These are phyloP conservation scores for Tylopilus vinaceipallidus DNA, from an alignment of 768 basidiomycete species.

Conservation along the genomic window DNA sequence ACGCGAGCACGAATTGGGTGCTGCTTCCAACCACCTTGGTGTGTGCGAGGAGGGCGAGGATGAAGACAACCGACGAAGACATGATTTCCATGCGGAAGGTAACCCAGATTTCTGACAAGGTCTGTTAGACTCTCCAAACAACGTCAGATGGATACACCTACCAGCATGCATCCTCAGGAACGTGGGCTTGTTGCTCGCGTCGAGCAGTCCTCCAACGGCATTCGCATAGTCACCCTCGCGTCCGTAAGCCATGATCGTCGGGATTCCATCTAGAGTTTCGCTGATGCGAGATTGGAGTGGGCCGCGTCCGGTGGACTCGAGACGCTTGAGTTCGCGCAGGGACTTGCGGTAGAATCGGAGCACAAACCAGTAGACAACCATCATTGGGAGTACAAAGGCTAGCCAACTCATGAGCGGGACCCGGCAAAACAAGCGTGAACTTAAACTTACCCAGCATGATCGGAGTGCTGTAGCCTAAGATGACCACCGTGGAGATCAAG, in stretches of 20 bases:
- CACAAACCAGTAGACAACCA: conserved; percentile 39
- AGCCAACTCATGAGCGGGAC: conserved; percentile 17
- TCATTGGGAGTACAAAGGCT: conserved; percentile 25
- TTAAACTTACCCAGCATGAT: conserved; percentile 37
- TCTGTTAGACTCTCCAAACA: not conserved
- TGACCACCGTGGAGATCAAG: conserved; percentile 22
- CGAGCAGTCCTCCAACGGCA: conserved; percentile 20
- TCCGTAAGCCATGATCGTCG: conserved; percentile 48
- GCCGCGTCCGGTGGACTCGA: conserved; percentile 45
- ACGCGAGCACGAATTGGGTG: conserved; percentile 27
- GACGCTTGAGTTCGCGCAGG: conserved; percentile 45
- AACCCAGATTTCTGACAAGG: conserved; percentile 29
- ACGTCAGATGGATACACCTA: conserved; percentile 5
- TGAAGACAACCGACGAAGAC: conserved; percentile 26
- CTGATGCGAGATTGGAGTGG: conserved; percentile 51
- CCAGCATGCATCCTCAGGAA: conserved; percentile 28
- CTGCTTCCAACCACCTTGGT: conserved; percentile 22
- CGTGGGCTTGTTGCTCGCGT: conserved; percentile 28
- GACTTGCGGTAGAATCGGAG: conserved; percentile 48
- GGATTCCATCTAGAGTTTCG: conserved; percentile 47
- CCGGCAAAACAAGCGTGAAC: conserved; percentile 1
- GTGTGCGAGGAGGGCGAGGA: conserved; percentile 28
- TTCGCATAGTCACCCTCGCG: conserved; percentile 27
- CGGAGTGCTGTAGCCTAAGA: conserved; percentile 26
- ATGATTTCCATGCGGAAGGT: conserved; percentile 31